phyloP scores from a whole-genome alignment of 2,329 filamentous ascomycete genomes.

The Monosporascus sp. region DNA sequence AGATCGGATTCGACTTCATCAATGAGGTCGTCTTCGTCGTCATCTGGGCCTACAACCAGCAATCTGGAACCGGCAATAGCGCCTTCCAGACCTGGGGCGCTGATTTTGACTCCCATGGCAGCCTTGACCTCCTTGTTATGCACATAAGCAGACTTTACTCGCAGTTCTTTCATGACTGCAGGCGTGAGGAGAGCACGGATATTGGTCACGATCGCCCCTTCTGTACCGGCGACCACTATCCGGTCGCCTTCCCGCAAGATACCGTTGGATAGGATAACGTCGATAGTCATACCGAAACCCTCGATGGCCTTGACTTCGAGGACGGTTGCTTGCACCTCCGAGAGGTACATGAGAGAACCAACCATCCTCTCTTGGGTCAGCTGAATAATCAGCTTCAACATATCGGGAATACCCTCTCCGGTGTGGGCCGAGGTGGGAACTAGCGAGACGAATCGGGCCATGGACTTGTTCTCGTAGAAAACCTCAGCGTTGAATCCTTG shows the following conservation, averaged over 20 bases:
- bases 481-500: conserved; percentile 97
- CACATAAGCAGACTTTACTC: conserved; percentile 92
- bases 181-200: conserved; percentile 92
- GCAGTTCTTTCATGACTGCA: conserved; percentile 85
- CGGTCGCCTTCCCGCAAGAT: conserved; percentile 90
- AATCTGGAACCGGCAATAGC: conserved; percentile 95
- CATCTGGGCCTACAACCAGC: conserved; percentile 87
- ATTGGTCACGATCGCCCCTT: conserved; percentile 91
- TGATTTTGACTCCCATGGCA: conserved; percentile 97
- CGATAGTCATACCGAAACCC: conserved; percentile 97
- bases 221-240: conserved; percentile 92
- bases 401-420: conserved; percentile 97
- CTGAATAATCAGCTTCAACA: conserved; percentile 90
- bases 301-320: conserved; percentile 99
- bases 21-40: conserved; percentile 94
- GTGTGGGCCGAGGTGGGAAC: conserved; percentile 96
- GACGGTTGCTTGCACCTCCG: conserved; percentile 95
- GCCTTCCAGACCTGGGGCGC: conserved; percentile 88
- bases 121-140: conserved; percentile 99
- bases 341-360: conserved; percentile 94
- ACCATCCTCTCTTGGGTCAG: conserved; percentile 98
- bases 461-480: conserved; percentile 96
- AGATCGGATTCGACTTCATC: conserved; percentile 96
- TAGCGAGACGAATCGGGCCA: conserved; percentile 90
- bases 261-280: conserved; percentile 95